Percentiles rank a stretch among this genome's conserved stretches.
Evolutionary conservation across 2,329 filamentous ascomycete genomes (phyloP).

Genomic region (Sphaerulina populicola): DNA sequence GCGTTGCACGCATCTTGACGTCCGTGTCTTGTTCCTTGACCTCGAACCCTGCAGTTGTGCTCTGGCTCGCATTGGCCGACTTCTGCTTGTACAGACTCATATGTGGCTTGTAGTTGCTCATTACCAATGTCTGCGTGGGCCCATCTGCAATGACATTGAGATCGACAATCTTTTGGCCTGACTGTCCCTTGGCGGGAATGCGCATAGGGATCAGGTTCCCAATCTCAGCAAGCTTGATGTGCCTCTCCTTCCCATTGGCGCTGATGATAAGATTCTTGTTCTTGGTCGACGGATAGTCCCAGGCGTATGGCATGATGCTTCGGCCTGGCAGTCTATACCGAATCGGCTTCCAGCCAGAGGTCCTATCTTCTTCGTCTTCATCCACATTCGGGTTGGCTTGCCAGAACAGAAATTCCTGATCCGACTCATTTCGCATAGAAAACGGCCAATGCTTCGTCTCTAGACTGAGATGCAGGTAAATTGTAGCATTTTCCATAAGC

Average conservation of each 20-base stretch:
- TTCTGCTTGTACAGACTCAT: conserved; percentile 82
- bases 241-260: conserved; percentile 70
- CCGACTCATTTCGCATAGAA: conserved; percentile 96
- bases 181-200: conserved; percentile 53
- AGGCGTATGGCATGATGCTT: conserved; percentile 98
- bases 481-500: conserved; percentile 82
- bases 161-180: conserved; percentile 78
- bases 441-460: conserved; percentile 97
- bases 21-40: conserved; percentile 86
- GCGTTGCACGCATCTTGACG: conserved; percentile 78
- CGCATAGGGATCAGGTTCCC: conserved; percentile 94
- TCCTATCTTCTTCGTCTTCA: conserved; percentile 73
- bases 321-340: conserved; percentile 83
- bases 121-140: conserved; percentile 84
- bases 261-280: conserved; percentile 84
- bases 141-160: conserved; percentile 93
- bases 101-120: conserved; percentile 87
- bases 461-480: conserved; percentile 82
- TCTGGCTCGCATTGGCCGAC: conserved; percentile 47
- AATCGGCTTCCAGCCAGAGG: conserved; percentile 84
- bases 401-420: conserved; percentile 92
- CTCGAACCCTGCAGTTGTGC: conserved; percentile 68
- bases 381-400: conserved; percentile 89
- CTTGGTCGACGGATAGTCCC: conserved; percentile 98
- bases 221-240: conserved; percentile 92